These are phyloP conservation scores for Ophiocordyceps camponoti-rufipedis DNA, from an alignment of 2,329 filamentous ascomycete species.

Conservation along the genomic window DNA sequence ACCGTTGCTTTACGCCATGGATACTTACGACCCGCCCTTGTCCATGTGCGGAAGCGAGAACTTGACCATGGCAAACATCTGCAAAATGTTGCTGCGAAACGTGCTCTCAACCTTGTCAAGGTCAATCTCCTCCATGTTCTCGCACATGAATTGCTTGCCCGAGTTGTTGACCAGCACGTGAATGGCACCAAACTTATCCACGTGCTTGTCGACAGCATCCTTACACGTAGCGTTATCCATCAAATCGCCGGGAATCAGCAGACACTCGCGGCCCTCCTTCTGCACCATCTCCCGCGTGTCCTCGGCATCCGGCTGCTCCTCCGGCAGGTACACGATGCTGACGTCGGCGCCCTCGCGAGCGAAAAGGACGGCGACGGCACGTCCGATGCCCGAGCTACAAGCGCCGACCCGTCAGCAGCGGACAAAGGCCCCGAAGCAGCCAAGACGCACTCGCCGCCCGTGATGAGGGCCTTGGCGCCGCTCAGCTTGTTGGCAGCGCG, in stretches of 20 bases:
- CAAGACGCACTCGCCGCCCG: conserved; percentile 31
- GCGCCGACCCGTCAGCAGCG: not conserved
- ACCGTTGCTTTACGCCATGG: not conserved
- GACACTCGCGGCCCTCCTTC: conserved; percentile 25
- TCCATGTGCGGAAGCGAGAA: conserved; percentile 36
- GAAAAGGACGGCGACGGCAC: conserved; percentile 34
- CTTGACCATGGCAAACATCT: conserved; percentile 42
- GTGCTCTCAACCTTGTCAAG: conserved; percentile 34
- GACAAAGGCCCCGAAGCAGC: not conserved
- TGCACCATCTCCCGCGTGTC: conserved; percentile 33
- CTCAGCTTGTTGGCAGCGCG: conserved; percentile 28
- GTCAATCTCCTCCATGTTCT: conserved; percentile 33
- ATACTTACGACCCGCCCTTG: conserved; percentile 22
- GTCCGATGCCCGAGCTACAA: conserved; percentile 32
- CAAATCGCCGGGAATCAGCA: conserved; percentile 28
- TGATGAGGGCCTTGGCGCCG: conserved; percentile 32
- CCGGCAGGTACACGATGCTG: conserved; percentile 34
- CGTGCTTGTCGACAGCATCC: conserved; percentile 31
- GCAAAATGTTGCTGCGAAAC: conserved; percentile 37
- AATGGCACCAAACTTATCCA: conserved; percentile 26
- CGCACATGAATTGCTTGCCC: conserved; percentile 33
- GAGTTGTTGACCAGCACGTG: conserved; percentile 41
- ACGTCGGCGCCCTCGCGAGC: conserved; percentile 39
- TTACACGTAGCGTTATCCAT: conserved; percentile 30
- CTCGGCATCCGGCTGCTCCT: conserved; percentile 36